These are phyloP conservation scores for Lotmaria passim DNA, from an alignment of 208 protist genomes.

Conservation along the genomic window DNA sequence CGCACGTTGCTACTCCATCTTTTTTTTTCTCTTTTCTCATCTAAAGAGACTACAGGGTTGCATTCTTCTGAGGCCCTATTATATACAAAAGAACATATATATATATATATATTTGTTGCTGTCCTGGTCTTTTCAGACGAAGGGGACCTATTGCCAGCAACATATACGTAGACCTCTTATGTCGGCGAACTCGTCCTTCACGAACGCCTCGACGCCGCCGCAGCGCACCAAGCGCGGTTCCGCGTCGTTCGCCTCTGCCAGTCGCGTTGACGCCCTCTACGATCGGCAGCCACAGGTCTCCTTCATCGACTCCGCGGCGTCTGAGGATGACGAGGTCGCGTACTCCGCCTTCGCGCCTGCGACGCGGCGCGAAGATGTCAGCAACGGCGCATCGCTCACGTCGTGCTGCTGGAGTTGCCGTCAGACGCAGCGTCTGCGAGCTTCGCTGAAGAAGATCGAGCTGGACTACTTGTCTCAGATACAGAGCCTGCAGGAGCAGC, in stretches of 20 bases:
- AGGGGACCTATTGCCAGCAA: no score
- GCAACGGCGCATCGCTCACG: neutral
- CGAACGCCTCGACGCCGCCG: slow-evolving; percentile 27
- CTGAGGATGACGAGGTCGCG: neutral
- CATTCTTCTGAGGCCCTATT: no score
- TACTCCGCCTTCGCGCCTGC: neutral
- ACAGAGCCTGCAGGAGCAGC: slow-evolving; percentile 19
- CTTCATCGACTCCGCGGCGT: slow-evolving; percentile 4
- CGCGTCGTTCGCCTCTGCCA: neutral
- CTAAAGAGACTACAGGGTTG: no score
- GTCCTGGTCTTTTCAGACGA: neutral
- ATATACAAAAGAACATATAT: no score
- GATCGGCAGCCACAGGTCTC: slow-evolving; percentile 6
- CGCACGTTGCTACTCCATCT: no score
- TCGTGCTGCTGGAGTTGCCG: slow-evolving; percentile 20
- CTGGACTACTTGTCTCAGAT: slow-evolving; percentile 26
- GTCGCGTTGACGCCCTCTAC: slow-evolving; percentile 30
- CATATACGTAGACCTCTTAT: neutral
- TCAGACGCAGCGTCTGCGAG: slow-evolving; percentile 27
- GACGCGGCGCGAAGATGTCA: neutral
- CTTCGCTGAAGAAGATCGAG: slow-evolving; percentile 30
- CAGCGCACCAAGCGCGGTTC: slow-evolving; percentile 9
- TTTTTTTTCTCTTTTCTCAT: no score
- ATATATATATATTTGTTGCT: no score
- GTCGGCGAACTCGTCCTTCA: neutral